A percentile compares a stretch with the other conserved stretches of the same genome.
phyloP scores from a whole-genome alignment of 2,329 filamentous ascomycete genomes.

The Ophiocordyceps polyrhachis-furcata region DNA sequence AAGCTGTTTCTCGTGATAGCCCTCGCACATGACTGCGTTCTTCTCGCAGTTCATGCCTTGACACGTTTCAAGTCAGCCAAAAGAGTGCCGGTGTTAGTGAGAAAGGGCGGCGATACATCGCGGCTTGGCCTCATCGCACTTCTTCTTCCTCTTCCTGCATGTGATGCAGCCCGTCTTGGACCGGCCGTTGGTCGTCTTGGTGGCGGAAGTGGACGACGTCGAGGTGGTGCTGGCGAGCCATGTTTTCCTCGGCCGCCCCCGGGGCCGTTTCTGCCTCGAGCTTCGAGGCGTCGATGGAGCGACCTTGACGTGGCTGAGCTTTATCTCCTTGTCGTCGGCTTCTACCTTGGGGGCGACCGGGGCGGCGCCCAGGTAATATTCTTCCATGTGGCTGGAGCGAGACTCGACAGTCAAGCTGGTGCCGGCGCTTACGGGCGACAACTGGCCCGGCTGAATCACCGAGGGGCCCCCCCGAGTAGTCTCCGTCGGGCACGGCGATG shows the following conservation, averaged over 20 bases:
- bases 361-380: constrained; percentile 31
- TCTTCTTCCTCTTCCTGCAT: constrained; percentile 51
- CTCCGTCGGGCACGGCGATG: constrained; percentile 15
- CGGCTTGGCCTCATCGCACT: constrained; percentile 51
- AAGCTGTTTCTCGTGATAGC: constrained; percentile 68
- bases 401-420: constrained; percentile 22
- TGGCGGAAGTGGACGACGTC: constrained; percentile 22
- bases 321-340: constrained; percentile 35
- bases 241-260: constrained; percentile 67
- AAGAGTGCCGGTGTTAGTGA: too few relatives aligned
- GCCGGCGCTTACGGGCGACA: constrained; percentile 34
- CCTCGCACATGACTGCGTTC: constrained; percentile 81
- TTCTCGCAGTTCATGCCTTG: constrained; percentile 76
- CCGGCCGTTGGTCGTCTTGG: constrained; percentile 60
- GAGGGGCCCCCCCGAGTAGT: constrained; percentile 10
- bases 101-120: constrained; percentile 25
- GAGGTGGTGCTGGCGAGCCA: constrained; percentile 36
- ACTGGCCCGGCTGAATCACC: constrained; percentile 22
- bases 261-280: constrained; percentile 36
- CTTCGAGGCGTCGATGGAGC: constrained; percentile 10
- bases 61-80: neutral
- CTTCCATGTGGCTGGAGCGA: constrained; percentile 18
- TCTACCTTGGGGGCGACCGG: constrained; percentile 35
- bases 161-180: constrained; percentile 53
- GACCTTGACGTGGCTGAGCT: constrained; percentile 31